phyloP scores from a whole-genome alignment of 768 basidiomycete species.

The Suillus fuscotomentosus region DNA sequence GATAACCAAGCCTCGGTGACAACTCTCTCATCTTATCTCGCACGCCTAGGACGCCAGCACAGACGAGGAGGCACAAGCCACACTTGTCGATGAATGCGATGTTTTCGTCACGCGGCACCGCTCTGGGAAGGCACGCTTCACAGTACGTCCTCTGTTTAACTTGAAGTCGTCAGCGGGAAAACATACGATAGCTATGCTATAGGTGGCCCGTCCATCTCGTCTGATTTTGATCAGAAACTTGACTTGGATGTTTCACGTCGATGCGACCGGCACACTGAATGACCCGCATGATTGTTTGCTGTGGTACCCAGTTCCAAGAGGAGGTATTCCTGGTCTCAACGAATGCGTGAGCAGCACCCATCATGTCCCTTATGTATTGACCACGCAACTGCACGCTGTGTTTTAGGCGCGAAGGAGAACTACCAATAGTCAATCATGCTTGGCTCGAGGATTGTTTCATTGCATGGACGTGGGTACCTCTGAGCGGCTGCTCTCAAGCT shows the following conservation, averaged over 20 bases:
- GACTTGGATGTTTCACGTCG: too few relatives aligned
- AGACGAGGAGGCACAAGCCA: slow-evolving; percentile 30
- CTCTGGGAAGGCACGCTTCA: slow-evolving; percentile 65
- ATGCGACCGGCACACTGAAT: slow-evolving; percentile 57
- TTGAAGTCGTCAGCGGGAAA: too few relatives aligned
- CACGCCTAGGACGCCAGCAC: slow-evolving; percentile 24
- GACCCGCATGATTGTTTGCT: slow-evolving; percentile 73
- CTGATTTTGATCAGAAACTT: too few relatives aligned
- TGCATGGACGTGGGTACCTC: slow-evolving; percentile 53
- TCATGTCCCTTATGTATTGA: background rate
- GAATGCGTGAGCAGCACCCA: slow-evolving; percentile 50
- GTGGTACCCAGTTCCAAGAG: slow-evolving; percentile 79
- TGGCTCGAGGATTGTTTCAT: slow-evolving; percentile 92
- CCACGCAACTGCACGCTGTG: too few relatives aligned
- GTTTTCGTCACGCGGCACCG: slow-evolving; percentile 69
- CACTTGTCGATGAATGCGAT: slow-evolving; percentile 51
- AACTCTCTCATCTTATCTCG: slow-evolving; percentile 2
- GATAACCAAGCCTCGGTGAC: slow-evolving; percentile 48
- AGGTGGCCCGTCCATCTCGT: too few relatives aligned
- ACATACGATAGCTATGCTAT: too few relatives aligned
- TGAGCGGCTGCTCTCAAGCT: background rate
- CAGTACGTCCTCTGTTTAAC: slow-evolving; percentile 39
- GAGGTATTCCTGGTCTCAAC: slow-evolving; percentile 56
- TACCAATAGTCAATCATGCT: slow-evolving; percentile 84
- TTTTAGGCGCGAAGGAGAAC: background rate